Conservation (phyloP, 768 basidiomycete species). For the Tubosaeta brunneosetosa region DNA sequence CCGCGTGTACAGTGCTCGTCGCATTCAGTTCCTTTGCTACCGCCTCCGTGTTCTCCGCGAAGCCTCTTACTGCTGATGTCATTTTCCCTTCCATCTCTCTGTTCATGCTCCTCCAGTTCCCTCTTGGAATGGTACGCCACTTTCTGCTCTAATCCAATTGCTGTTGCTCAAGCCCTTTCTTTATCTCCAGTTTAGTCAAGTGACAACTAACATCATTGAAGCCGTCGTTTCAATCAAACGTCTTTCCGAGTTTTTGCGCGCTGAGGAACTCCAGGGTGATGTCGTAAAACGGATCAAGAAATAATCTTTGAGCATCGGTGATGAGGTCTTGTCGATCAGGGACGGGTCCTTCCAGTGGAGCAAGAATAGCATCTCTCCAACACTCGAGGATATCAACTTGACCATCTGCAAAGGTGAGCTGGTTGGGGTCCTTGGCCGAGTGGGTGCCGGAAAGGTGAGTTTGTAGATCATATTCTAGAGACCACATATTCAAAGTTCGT, state of each 20-base stretch:
- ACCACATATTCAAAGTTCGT: not conserved
- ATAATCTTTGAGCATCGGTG: constrained; percentile 45
- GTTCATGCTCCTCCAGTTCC: constrained; percentile 85
- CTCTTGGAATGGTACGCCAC: constrained; percentile 67
- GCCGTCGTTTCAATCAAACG: constrained; percentile 80
- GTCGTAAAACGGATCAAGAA: constrained; percentile 55
- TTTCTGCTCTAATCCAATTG: not conserved
- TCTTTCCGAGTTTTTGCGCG: constrained; percentile 67
- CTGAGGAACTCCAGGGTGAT: constrained; percentile 76
- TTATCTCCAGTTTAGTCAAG: constrained; percentile 52
- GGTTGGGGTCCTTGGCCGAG: constrained; percentile 80
- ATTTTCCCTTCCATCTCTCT: constrained; percentile 96
- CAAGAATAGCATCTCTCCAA: constrained; percentile 47
- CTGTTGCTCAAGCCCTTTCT: not conserved
- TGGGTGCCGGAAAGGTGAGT: constrained; percentile 83
- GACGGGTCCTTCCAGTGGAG: constrained; percentile 84
- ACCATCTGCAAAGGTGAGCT: constrained; percentile 79
- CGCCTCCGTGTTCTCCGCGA: constrained; percentile 55
- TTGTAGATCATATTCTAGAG: not conserved
- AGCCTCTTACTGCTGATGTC: constrained; percentile 79
- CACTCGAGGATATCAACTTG: constrained; percentile 74
- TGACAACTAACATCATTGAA: constrained; percentile 80
- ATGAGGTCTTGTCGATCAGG: constrained; percentile 65
- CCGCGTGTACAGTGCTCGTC: constrained; percentile 47
- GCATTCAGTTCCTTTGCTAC: constrained; percentile 80